Evolutionary conservation across 495 filamentous ascomycete genomes (phyloP).

Genomic region (Pseudotulostoma volvatum): DNA sequence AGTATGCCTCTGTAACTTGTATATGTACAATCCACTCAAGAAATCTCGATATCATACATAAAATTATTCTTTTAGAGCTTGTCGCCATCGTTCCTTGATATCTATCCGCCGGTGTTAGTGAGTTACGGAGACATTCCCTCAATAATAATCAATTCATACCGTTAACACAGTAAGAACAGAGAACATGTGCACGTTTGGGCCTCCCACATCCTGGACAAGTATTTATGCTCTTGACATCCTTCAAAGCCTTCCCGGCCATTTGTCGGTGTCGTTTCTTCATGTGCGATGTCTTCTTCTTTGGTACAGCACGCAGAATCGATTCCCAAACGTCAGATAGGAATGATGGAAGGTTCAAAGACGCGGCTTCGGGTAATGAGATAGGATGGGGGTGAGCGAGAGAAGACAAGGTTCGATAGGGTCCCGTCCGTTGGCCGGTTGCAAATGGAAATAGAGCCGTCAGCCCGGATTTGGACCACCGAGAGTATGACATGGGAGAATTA

Average conservation of each 20-base stretch:
- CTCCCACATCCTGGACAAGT: conserved; percentile 78
- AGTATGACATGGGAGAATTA: too few species aligned
- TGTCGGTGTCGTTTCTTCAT: conserved; percentile 87
- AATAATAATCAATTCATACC: conserved; percentile 36
- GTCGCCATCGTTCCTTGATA: conserved; percentile 19
- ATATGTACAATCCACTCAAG: too few species aligned
- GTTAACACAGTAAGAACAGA: conserved; percentile 73
- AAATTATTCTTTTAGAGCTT: conserved; percentile 3
- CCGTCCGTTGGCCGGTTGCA: too few species aligned
- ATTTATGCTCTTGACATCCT: conserved; percentile 73
- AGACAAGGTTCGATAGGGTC: too few species aligned
- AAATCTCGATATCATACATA: too few species aligned
- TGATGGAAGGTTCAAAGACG: conserved; percentile 27
- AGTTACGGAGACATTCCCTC: conserved; percentile 13
- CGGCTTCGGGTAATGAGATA: not conserved
- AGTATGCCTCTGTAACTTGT: too few species aligned
- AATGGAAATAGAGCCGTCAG: too few species aligned
- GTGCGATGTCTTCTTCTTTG: conserved; percentile 98
- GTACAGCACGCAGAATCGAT: conserved; percentile 76
- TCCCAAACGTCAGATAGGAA: conserved; percentile 75
- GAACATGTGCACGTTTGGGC: conserved; percentile 68
- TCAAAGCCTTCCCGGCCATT: conserved; percentile 83
- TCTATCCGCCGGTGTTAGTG: conserved; percentile 8
- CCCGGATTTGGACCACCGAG: too few species aligned
- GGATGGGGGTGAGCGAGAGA: too few species aligned